Conservation (phyloP, 371 early-diverging fungal species). For the Chytridium lagenaria region DNA sequence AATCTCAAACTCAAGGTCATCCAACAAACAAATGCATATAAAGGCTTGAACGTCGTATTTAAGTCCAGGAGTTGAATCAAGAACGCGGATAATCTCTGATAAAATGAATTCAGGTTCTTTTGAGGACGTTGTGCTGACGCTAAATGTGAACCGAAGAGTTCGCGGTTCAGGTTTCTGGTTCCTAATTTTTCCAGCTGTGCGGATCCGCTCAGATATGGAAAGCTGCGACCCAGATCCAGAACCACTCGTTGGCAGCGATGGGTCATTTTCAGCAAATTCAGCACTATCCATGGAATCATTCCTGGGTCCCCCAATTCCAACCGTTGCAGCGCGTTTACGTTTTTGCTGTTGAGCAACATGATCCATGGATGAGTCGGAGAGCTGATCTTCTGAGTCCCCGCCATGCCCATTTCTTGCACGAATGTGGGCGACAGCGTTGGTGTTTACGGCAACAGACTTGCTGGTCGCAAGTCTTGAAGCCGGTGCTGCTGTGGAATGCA, state of each 20-base stretch:
- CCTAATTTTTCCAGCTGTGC: slow-evolving; percentile 7
- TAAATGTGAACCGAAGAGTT: slow-evolving; percentile 59
- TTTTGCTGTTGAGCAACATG: slow-evolving; percentile 10
- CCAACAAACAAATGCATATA: slow-evolving; percentile 41
- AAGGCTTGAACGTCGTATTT: slow-evolving; percentile 43
- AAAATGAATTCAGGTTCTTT: slow-evolving; percentile 58
- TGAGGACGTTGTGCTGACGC: slow-evolving; percentile 56
- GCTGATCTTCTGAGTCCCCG: neutral
- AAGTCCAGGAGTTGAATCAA: slow-evolving; percentile 38
- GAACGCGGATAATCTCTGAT: slow-evolving; percentile 48
- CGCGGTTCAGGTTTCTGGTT: slow-evolving; percentile 45
- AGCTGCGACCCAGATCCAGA: slow-evolving; percentile 27
- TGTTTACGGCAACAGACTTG: slow-evolving; percentile 28
- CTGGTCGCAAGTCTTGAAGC: slow-evolving; percentile 16
- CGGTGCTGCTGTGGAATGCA: slow-evolving; percentile 35
- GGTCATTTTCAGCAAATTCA: slow-evolving; percentile 11
- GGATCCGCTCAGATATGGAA: slow-evolving; percentile 37
- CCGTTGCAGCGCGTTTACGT: slow-evolving; percentile 37
- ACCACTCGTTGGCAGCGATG: neutral
- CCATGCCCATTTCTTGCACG: neutral
- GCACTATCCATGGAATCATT: slow-evolving; percentile 14
- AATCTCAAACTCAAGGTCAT: slow-evolving; percentile 59
- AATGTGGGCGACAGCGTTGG: neutral
- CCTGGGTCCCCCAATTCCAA: slow-evolving; percentile 17
- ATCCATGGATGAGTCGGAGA: neutral